Conservation (phyloP, 163 green algal species). For the Coccomyxa subellipsoidea region DNA sequence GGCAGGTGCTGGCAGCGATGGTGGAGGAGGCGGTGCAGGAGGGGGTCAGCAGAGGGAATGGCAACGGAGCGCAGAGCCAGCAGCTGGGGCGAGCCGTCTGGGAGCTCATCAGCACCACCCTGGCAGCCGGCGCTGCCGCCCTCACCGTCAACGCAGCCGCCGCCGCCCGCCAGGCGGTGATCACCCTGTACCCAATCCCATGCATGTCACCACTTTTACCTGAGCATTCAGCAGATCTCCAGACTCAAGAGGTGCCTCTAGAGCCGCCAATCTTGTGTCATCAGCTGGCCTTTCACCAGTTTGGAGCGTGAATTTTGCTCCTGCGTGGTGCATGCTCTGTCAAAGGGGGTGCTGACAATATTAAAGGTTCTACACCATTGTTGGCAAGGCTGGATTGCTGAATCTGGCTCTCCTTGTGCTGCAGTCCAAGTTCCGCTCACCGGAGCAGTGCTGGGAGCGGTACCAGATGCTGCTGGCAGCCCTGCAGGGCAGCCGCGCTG, state of each 20-base stretch:
- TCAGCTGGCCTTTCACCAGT: not conserved
- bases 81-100: slow-evolving; percentile 4
- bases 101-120: slow-evolving; percentile 16
- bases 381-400: too few relatives aligned
- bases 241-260: not conserved
- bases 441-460: slow-evolving; percentile 21
- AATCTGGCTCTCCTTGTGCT: too few relatives aligned
- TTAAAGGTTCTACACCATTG: too few relatives aligned
- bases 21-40: not conserved
- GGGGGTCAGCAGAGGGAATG: not conserved
- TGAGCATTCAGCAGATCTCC: not conserved
- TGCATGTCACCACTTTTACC: not conserved
- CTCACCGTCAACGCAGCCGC: not conserved
- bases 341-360: too few relatives aligned
- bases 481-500: slow-evolving; percentile 3
- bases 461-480: slow-evolving; percentile 31
- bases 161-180: not conserved
- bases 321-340: too few relatives aligned
- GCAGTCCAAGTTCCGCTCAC: not conserved
- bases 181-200: too few relatives aligned
- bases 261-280: not conserved
- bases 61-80: not conserved
- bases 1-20: not conserved
- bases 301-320: too few relatives aligned
- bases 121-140: slow-evolving; percentile 27